Evolutionary conservation across 192 early-diverging fungal genomes (phyloP), one percentile per base, ranked within the genome.

Genomic region (Rhizoclosmatium globosum): DNA sequence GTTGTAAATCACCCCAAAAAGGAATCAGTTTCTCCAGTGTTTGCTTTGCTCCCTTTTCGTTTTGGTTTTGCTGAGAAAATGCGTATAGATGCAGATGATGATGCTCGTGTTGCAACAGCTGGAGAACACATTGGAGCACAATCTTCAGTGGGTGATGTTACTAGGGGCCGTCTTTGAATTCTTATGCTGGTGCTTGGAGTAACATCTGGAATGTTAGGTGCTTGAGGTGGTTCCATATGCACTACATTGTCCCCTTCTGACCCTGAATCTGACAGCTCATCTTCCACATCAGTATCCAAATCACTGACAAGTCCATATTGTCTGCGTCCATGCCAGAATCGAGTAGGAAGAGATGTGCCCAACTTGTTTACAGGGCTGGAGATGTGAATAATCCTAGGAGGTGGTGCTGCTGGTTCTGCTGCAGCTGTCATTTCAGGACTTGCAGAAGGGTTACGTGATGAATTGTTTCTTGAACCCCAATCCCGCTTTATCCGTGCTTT

Each of bases 401-500:
- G 9, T 31, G 75, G 41, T 38, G 21, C 9, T 11, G 13, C 9
- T 7, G 62, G 64, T 9, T 11, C 65, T 1, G 44, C 9, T 23
- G 9, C 4, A 23, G 21, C n/a, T 13, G 31, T 1, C 21, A 19
- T 6, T 15, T 6, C 47, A 68, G 21, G 23, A 6, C 64, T 45
- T 13, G 46, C 15, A 68, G 48, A 62, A 53, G 47, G 17, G 42
- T 13, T n/a, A 50, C 38, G 9, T 23, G 19, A 39, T 31, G 47
- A 3, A 17, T 50, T 47, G 47, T 41, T 2, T 41, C 46, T 23
- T 48, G 39, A 44, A 9, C 79, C 62, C 64, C 79, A 62, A 15
- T 70, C 61, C 57, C 81, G 75, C 81, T 89, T 89, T 48, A 84
- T 47, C 59, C 67, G 43, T 19, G 86, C 88, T 53, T 89, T 89